Conservation (phyloP, 257 asterid genomes). For the Solanum chilense region DNA sequence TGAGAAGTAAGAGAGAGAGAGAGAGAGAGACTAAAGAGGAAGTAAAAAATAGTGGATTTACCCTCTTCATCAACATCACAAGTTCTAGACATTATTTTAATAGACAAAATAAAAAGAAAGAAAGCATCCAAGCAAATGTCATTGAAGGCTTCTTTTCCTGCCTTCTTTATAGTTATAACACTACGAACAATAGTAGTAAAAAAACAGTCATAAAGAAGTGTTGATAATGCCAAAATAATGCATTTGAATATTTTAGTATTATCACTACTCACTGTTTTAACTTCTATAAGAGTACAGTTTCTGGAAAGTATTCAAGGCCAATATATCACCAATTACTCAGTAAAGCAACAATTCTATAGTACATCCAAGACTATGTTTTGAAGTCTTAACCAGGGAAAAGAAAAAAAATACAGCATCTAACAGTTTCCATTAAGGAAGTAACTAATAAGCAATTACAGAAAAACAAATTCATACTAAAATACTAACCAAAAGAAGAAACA, state of each 20-base stretch:
- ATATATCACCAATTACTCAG: background rate
- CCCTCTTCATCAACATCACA: background rate
- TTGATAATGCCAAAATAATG: background rate
- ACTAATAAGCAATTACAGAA: background rate
- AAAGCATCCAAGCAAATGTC: background rate
- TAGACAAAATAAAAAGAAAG: background rate
- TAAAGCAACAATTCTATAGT: background rate
- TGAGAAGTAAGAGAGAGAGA: background rate
- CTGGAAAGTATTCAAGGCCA: background rate
- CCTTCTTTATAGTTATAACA: background rate
- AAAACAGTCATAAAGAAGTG: background rate
- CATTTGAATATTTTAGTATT: background rate
- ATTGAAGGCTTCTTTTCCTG: background rate
- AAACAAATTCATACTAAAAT: background rate
- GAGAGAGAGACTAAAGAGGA: background rate
- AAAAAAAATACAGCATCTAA: background rate
- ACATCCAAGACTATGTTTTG: background rate
- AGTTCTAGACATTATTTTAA: background rate
- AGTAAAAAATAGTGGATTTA: background rate
- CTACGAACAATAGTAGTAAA: background rate
- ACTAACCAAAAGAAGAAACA: background rate
- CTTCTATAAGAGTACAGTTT: background rate
- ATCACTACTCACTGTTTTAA: background rate
- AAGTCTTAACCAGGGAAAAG: background rate
- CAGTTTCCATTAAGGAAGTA: background rate